Percentiles rank a stretch among this genome's conserved stretches.
Conservation (phyloP, 1,139 yeast genomes). For the Debaryomyces subglobosus region DNA sequence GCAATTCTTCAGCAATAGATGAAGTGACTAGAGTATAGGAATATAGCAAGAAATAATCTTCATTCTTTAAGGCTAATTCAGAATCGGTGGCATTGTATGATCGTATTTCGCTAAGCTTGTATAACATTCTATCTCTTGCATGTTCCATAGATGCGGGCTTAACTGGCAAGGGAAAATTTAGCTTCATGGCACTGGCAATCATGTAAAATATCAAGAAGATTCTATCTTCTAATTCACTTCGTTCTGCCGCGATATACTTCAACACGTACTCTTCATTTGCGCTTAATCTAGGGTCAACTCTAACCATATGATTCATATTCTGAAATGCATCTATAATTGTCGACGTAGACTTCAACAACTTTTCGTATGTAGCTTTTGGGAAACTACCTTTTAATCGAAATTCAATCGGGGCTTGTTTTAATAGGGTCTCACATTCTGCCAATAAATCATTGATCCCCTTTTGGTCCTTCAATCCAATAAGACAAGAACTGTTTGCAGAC, state of each 20-base stretch:
- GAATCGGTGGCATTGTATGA: slow-evolving; percentile 23
- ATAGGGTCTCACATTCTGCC: slow-evolving; percentile 59
- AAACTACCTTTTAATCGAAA: slow-evolving; percentile 75
- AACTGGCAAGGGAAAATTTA: slow-evolving; percentile 77
- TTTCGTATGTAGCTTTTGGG: slow-evolving; percentile 55
- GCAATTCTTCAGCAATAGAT: slow-evolving; percentile 66
- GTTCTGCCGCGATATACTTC: slow-evolving; percentile 56
- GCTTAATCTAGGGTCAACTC: slow-evolving; percentile 59
- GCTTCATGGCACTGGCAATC: slow-evolving; percentile 73
- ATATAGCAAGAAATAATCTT: slow-evolving; percentile 75
- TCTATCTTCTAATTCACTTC: slow-evolving; percentile 70
- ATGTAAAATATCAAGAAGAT: slow-evolving; percentile 75
- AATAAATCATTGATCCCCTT: slow-evolving; percentile 59
- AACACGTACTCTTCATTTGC: slow-evolving; percentile 60
- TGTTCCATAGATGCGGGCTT: slow-evolving; percentile 80
- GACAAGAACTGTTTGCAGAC: slow-evolving; percentile 17
- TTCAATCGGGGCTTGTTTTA: slow-evolving; percentile 78
- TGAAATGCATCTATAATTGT: slow-evolving; percentile 74
- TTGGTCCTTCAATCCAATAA: slow-evolving; percentile 58
- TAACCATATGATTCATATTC: slow-evolving; percentile 68
- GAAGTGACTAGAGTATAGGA: slow-evolving; percentile 75
- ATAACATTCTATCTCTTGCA: slow-evolving; percentile 70
- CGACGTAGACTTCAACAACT: slow-evolving; percentile 59
- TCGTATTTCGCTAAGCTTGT: slow-evolving; percentile 60
- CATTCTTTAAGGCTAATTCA: slow-evolving; percentile 43